Percentiles rank a stretch among this genome's conserved stretches.
Conservation (phyloP, 495 filamentous ascomycete genomes). For the Xylaria telfairii region DNA sequence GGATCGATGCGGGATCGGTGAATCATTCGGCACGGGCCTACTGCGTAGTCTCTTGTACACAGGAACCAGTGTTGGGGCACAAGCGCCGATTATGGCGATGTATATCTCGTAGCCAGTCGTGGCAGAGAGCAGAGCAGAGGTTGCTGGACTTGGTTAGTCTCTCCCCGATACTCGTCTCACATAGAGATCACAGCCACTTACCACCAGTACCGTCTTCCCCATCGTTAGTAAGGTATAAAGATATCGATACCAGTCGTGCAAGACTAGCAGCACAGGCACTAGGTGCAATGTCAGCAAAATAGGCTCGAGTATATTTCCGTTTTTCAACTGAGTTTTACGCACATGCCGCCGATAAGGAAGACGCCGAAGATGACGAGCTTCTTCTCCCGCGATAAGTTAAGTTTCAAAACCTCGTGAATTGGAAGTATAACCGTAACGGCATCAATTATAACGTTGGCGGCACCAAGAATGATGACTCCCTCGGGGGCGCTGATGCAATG, state of each 20-base stretch:
- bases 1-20: constrained; percentile 9
- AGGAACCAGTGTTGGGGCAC: constrained; percentile 18
- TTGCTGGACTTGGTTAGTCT: constrained; percentile 15
- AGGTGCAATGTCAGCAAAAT: not conserved
- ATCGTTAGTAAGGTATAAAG: constrained; percentile 3
- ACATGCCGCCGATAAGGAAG: constrained; percentile 27
- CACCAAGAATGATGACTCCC: constrained; percentile 4
- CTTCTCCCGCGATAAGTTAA: constrained; percentile 39
- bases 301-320: not conserved
- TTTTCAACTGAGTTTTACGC: not conserved
- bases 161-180: not conserved
- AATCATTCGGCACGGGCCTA: not conserved
- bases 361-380: constrained; percentile 22
- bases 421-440: constrained; percentile 12
- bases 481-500: not conserved
- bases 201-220: constrained; percentile 6
- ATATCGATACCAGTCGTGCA: constrained; percentile 14
- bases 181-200: not conserved
- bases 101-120: constrained; percentile 22
- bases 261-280: constrained; percentile 15
- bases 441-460: constrained; percentile 7
- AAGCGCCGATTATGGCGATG: constrained; percentile 22
- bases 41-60: constrained; percentile 9
- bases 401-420: constrained; percentile 21
- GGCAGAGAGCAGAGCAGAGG: constrained; percentile 4